A percentile compares a stretch with the other conserved stretches of the same genome.
phyloP scores from a whole-genome alignment of 2,329 filamentous ascomycete genomes.

The Sphaerostilbella broomeana region DNA sequence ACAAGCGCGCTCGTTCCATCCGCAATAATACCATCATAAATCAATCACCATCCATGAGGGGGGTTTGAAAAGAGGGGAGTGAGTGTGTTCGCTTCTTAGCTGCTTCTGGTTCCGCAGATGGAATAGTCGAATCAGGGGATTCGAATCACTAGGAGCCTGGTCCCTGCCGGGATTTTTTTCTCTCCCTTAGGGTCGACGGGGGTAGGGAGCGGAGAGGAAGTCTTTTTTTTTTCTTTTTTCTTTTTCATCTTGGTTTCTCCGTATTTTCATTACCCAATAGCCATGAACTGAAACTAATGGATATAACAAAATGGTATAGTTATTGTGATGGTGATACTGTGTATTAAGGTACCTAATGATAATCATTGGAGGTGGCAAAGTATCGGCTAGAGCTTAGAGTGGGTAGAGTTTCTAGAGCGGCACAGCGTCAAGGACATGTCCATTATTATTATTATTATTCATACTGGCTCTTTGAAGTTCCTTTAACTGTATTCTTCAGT shows the following conservation, averaged over 20 bases:
- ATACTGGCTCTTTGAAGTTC: no score
- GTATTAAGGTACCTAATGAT: neutral
- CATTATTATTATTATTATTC: no score
- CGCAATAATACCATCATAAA: neutral
- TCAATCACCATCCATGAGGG: neutral
- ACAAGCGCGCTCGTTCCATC: neutral
- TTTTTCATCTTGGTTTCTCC: neutral
- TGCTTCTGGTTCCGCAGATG: constrained; percentile 5
- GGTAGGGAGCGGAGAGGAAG: constrained; percentile 6
- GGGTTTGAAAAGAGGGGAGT: neutral
- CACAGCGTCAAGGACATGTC: no score
- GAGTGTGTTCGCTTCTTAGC: constrained; percentile 4
- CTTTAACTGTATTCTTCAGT: no score
- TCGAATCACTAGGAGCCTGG: constrained; percentile 8
- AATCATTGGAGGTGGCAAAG: neutral
- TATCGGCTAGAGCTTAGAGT: neutral
- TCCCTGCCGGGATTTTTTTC: constrained; percentile 8
- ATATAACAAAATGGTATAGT: neutral
- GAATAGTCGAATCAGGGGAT: constrained; percentile 7
- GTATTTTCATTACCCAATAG: no score
- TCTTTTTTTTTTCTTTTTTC: constrained; percentile 1
- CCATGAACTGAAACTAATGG: no score
- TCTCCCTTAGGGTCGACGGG: no score
- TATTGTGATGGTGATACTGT: neutral
- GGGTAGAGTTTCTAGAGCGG: neutral